phyloP scores from a whole-genome alignment of 148 eudicot genomes.

The Gaultheria prostrata region DNA sequence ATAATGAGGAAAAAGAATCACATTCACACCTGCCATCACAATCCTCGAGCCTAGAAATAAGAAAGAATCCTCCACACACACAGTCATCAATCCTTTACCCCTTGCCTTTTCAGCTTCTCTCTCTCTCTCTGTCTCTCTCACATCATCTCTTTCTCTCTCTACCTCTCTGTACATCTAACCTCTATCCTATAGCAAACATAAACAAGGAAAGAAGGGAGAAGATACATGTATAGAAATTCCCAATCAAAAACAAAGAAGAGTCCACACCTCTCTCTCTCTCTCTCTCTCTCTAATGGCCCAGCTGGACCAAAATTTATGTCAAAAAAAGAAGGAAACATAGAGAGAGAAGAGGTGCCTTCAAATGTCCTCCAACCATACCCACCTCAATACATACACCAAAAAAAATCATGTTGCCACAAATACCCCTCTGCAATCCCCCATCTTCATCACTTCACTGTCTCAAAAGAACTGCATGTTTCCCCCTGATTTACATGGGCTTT shows the following conservation, averaged over 20 bases:
- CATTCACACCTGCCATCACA: constrained; percentile 20
- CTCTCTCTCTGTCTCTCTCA: constrained; percentile 15
- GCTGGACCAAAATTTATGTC: constrained; percentile 38
- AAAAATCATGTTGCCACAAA: constrained; percentile 29
- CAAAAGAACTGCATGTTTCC: constrained; percentile 20
- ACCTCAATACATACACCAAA: constrained; percentile 22
- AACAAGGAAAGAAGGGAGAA: neutral
- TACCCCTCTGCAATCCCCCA: constrained; percentile 63
- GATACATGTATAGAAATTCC: constrained; percentile 16
- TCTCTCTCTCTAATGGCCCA: constrained; percentile 33
- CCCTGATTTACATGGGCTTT: constrained; percentile 38
- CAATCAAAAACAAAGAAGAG: constrained; percentile 27
- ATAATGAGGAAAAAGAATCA: constrained; percentile 14
- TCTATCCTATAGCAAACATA: neutral
- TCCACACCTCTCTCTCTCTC: constrained; percentile 19
- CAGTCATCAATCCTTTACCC: neutral
- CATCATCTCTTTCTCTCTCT: neutral
- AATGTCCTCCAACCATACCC: constrained; percentile 33
- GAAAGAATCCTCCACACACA: constrained; percentile 16
- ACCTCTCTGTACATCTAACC: neutral
- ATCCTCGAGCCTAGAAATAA: constrained; percentile 24
- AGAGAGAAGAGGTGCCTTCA: constrained; percentile 29
- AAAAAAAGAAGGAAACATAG: constrained; percentile 13
- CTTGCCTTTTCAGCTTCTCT: constrained; percentile 22
- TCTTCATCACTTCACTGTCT: constrained; percentile 51